phyloP scores from a whole-genome alignment of 192 early-diverging fungal genomes.

The Endogone sp. region DNA sequence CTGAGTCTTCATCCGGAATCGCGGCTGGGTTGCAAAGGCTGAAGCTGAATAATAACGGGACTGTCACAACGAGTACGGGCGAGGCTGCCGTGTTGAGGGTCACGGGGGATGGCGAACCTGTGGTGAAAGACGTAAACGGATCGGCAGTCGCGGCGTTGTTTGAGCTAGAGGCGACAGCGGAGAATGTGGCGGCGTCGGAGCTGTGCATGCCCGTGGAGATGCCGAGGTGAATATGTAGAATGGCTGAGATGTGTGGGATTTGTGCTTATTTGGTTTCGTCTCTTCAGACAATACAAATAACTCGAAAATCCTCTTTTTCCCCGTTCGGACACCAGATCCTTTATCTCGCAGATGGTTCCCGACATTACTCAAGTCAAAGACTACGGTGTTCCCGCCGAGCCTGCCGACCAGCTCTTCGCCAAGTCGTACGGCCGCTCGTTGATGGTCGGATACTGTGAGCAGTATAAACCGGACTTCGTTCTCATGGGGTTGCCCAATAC shows the following conservation, averaged over 20 bases:
- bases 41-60: neutral
- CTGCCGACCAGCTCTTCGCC: conserved; percentile 42
- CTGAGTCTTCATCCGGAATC: neutral
- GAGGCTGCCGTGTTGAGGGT: neutral
- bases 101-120: neutral
- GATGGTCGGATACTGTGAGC: conserved; percentile 49
- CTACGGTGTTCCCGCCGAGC: conserved; percentile 17
- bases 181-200: neutral
- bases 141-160: neutral
- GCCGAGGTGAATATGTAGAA: neutral
- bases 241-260: too few species aligned
- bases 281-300: neutral
- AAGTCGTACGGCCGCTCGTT: conserved; percentile 56
- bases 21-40: neutral
- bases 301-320: neutral
- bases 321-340: conserved; percentile 14
- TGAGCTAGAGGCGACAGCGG: neutral
- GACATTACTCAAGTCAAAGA: conserved; percentile 28
- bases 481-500: conserved; percentile 47
- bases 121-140: neutral
- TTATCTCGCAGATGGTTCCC: conserved; percentile 27
- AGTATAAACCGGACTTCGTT: conserved; percentile 53
- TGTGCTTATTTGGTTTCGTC: too few species aligned
- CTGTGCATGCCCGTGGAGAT: neutral
- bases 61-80: neutral